Percentiles rank a stretch among this genome's conserved stretches.
phyloP scores from a whole-genome alignment of 75 land plant species.

The Cryptomeria japonica region DNA sequence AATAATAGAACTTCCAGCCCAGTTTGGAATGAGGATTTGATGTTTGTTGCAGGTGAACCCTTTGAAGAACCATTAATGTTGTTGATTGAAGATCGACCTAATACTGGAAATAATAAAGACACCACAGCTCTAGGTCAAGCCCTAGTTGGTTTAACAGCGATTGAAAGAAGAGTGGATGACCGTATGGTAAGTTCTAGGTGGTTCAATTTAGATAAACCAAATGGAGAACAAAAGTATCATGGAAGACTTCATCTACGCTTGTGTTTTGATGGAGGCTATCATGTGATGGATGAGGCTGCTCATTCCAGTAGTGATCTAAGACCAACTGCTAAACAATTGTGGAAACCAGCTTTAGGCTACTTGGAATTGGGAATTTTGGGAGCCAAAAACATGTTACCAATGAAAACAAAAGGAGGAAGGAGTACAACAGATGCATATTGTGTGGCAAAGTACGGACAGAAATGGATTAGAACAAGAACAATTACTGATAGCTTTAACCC shows the following conservation, averaged over 20 bases:
- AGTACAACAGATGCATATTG: slow-evolving; percentile 66
- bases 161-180: slow-evolving; percentile 78
- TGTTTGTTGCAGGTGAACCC: slow-evolving; percentile 77
- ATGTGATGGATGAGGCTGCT: slow-evolving; percentile 78
- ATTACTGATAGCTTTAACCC: slow-evolving; percentile 54
- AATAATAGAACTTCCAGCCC: slow-evolving; percentile 41
- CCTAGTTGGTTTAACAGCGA: slow-evolving; percentile 32
- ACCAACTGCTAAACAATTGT: slow-evolving; percentile 73
- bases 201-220: slow-evolving; percentile 34
- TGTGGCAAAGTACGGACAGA: slow-evolving; percentile 78
- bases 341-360: slow-evolving; percentile 66
- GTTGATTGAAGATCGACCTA: slow-evolving; percentile 34
- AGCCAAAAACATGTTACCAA: slow-evolving; percentile 54
- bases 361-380: slow-evolving; percentile 72
- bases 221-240: slow-evolving; percentile 14
- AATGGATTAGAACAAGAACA: slow-evolving; percentile 80
- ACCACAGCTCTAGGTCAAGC: slow-evolving; percentile 37
- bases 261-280: slow-evolving; percentile 80
- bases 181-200: slow-evolving; percentile 62
- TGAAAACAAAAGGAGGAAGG: slow-evolving; percentile 59
- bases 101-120: slow-evolving; percentile 20
- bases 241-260: slow-evolving; percentile 55
- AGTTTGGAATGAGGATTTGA: slow-evolving; percentile 72
- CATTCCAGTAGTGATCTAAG: slow-evolving; percentile 52
- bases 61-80: slow-evolving; percentile 49